These are phyloP conservation scores for Volvox africanus DNA, from an alignment of 139 green algal genomes.

Conservation along the genomic window DNA sequence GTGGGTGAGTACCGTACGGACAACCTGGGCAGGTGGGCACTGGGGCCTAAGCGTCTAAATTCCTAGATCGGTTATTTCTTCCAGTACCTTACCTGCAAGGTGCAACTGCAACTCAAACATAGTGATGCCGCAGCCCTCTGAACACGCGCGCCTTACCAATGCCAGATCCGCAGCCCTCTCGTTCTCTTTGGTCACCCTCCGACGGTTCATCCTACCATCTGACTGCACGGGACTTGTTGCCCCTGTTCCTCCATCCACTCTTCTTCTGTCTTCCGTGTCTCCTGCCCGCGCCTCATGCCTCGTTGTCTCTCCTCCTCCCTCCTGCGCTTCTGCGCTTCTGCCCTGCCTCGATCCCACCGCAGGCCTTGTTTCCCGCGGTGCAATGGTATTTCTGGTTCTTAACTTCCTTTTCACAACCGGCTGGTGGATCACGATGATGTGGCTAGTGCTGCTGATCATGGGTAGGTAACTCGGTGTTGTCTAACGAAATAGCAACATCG, in stretches of 20 bases:
- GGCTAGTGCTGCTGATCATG: conserved; percentile 20
- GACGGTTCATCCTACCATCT: too few species aligned
- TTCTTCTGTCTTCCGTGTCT: not conserved
- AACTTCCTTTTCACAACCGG: not conserved
- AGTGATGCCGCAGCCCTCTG: too few species aligned
- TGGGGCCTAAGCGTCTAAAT: too few species aligned
- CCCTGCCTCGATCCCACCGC: not conserved
- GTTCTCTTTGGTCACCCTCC: too few species aligned
- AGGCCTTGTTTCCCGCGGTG: not conserved
- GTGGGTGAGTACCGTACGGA: conserved; percentile 36
- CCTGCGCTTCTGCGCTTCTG: not conserved
- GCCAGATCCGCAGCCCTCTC: too few species aligned
- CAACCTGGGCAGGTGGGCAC: not conserved
- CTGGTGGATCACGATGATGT: conserved; percentile 12
- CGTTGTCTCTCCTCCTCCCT: not conserved
- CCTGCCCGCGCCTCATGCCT: not conserved
- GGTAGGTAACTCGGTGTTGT: not conserved
- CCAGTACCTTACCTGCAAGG: too few species aligned
- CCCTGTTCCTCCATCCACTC: too few species aligned
- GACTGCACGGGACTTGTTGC: too few species aligned
- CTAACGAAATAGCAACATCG: too few species aligned
- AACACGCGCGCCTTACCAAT: too few species aligned
- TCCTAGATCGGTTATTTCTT: too few species aligned
- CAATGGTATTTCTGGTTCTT: not conserved
- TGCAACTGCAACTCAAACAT: too few species aligned